Percentiles rank a stretch among this genome's conserved stretches.
Evolutionary conservation across 176 grass and related monocot species (phyloP).

Genomic region (Secale cereale): DNA sequence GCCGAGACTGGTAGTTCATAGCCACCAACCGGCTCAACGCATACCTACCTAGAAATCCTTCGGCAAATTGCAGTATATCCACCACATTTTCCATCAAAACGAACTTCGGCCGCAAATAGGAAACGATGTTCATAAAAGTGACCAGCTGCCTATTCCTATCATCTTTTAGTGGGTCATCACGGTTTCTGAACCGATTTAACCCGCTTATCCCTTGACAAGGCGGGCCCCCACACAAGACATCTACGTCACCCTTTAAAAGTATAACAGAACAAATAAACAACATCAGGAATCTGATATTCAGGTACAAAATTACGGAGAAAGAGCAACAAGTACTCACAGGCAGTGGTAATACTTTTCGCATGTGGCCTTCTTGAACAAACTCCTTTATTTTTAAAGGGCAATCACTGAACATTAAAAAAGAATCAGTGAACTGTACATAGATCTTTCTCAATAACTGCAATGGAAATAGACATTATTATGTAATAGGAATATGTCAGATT

Average conservation of each 20-base stretch:
- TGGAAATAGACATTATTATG: not conserved
- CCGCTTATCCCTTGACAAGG: slow-evolving; percentile 94
- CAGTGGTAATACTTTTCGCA: slow-evolving; percentile 58
- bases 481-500: not conserved
- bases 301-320: not conserved
- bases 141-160: slow-evolving; percentile 79
- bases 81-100: slow-evolving; percentile 96
- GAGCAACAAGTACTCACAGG: slow-evolving; percentile 40
- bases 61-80: slow-evolving; percentile 76
- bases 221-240: slow-evolving; percentile 83
- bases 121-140: slow-evolving; percentile 70
- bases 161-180: slow-evolving; percentile 57
- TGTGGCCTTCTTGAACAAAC: slow-evolving; percentile 63
- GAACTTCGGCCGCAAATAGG: slow-evolving; percentile 70
- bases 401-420: slow-evolving; percentile 41
- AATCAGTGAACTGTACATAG: not conserved
- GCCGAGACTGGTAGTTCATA: slow-evolving; percentile 77
- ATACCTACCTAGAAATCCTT: slow-evolving; percentile 70
- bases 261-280: not conserved
- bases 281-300: not conserved
- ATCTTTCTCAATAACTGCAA: not conserved
- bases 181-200: slow-evolving; percentile 81
- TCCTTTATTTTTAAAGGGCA: slow-evolving; percentile 61
- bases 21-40: slow-evolving; percentile 70
- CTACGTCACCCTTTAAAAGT: slow-evolving; percentile 57